Percentiles rank a stretch among this genome's conserved stretches.
These are phyloP conservation scores for Leishmania mexicana DNA, from an alignment of 208 protist species.

Conservation along the genomic window DNA sequence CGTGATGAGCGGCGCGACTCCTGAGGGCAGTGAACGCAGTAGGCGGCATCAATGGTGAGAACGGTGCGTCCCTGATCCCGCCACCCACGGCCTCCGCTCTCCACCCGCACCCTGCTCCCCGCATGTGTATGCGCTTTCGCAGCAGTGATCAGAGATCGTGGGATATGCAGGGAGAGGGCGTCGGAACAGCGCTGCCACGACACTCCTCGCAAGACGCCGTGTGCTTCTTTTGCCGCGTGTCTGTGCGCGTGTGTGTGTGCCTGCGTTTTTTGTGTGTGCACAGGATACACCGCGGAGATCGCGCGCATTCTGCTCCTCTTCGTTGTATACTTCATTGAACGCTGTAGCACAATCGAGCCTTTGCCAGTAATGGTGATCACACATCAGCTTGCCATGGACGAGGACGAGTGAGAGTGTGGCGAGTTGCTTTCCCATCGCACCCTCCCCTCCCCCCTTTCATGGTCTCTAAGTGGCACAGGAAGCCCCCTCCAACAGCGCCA, in stretches of 20 bases:
- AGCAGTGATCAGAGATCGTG: background rate
- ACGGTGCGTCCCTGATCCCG: background rate
- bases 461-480: background rate
- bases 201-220: background rate
- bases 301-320: background rate
- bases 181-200: background rate
- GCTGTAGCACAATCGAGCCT: too few species aligned
- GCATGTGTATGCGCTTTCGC: background rate
- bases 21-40: background rate
- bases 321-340: background rate
- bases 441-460: background rate
- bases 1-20: background rate
- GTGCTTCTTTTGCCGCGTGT: background rate
- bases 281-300: background rate
- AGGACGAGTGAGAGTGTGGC: too few species aligned
- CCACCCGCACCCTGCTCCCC: background rate
- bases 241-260: background rate
- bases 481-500: slow-evolving; percentile 21
- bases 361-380: background rate
- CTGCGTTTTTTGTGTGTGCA: background rate
- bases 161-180: background rate
- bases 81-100: background rate
- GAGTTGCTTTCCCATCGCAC: background rate
- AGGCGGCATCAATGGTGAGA: background rate
- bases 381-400: background rate